These are phyloP conservation scores for Phaeophleospora eucalypticola DNA, from an alignment of 2,329 filamentous ascomycete species.

Conservation along the genomic window DNA sequence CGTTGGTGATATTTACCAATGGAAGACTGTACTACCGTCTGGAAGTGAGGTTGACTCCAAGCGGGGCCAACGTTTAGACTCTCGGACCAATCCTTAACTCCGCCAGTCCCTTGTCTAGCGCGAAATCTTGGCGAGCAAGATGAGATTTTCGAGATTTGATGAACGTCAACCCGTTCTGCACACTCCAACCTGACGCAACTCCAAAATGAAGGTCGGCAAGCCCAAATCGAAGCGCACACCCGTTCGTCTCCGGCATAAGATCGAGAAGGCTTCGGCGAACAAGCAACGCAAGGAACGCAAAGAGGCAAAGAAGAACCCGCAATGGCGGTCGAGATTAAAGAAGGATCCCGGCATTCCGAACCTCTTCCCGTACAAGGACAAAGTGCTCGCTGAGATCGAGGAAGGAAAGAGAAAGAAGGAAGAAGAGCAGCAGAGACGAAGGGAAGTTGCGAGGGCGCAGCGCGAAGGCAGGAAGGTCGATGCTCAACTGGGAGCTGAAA, in stretches of 20 bases:
- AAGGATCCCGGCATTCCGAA: slow-evolving; percentile 98
- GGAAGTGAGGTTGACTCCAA: too few relatives aligned
- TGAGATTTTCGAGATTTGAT: not conserved
- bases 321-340: slow-evolving; percentile 93
- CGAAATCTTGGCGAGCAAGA: not conserved
- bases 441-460: slow-evolving; percentile 61
- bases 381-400: slow-evolving; percentile 89
- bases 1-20: too few relatives aligned
- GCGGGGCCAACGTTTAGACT: too few relatives aligned
- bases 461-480: slow-evolving; percentile 34
- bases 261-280: slow-evolving; percentile 82
- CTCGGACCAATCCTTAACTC: too few relatives aligned
- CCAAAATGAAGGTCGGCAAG: slow-evolving; percentile 44
- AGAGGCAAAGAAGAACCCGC: slow-evolving; percentile 88
- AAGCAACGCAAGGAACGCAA: slow-evolving; percentile 92
- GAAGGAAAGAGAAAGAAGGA: slow-evolving; percentile 75
- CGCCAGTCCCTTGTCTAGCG: too few relatives aligned
- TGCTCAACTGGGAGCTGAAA: slow-evolving; percentile 45
- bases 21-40: too few relatives aligned
- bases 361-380: slow-evolving; percentile 95
- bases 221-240: slow-evolving; percentile 91
- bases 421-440: slow-evolving; percentile 68
- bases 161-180: too few relatives aligned
- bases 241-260: slow-evolving; percentile 88
- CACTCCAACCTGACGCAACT: not conserved